These are phyloP conservation scores for Colletotrichum sp. DNA, from an alignment of 2,329 filamentous ascomycete genomes.

Conservation along the genomic window DNA sequence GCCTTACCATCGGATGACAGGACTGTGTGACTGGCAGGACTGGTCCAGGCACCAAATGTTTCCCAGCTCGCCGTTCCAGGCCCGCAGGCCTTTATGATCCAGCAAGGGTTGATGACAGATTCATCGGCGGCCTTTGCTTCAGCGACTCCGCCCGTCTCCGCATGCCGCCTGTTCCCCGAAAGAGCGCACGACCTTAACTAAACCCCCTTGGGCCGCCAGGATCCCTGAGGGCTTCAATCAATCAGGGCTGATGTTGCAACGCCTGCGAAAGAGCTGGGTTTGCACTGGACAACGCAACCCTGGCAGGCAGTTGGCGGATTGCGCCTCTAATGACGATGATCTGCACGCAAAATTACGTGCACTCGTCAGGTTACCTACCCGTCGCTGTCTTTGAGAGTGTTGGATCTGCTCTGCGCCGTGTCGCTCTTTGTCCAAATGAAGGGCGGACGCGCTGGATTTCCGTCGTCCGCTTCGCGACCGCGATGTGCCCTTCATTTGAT, in stretches of 20 bases:
- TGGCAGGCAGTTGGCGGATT: background rate
- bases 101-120: background rate
- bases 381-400: background rate
- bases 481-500: background rate
- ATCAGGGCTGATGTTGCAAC: constrained; percentile 1
- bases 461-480: background rate
- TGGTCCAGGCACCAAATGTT: background rate
- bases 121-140: background rate
- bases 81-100: background rate
- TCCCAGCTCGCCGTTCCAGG: background rate
- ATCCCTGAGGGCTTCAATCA: background rate
- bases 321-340: background rate
- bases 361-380: background rate
- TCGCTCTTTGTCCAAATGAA: background rate
- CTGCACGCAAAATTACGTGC: background rate
- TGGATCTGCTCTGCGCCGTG: background rate
- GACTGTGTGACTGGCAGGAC: background rate
- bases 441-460: background rate
- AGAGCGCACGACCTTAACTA: background rate
- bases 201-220: background rate
- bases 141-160: constrained; percentile 1
- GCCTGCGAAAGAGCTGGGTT: background rate
- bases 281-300: background rate
- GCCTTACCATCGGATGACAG: constrained; percentile 6
- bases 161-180: constrained; percentile 3